A percentile compares a stretch with the other conserved stretches of the same genome.
Conservation (phyloP, 164 flowering plant species). For the Macadamia integrifolia region DNA sequence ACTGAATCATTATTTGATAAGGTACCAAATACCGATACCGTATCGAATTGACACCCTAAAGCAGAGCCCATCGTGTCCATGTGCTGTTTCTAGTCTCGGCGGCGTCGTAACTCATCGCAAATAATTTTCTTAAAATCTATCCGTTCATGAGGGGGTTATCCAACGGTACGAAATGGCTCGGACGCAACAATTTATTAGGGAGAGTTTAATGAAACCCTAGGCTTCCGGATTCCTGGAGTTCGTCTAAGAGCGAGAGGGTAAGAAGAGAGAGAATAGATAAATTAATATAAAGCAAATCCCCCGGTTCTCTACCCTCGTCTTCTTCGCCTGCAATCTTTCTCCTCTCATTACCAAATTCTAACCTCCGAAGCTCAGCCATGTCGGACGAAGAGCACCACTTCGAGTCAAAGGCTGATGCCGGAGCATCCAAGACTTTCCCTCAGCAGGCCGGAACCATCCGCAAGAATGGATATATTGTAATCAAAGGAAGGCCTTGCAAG, state of each 20-base stretch:
- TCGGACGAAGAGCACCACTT: constrained; percentile 64
- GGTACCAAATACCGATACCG: no score
- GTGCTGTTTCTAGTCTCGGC: no score
- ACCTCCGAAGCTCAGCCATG: constrained; percentile 23
- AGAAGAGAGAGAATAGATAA: neutral
- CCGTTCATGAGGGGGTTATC: neutral
- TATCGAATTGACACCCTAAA: no score
- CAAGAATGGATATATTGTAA: constrained; percentile 49
- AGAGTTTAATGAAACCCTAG: neutral
- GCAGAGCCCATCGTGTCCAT: no score
- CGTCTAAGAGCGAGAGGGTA: neutral
- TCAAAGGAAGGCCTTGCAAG: constrained; percentile 59
- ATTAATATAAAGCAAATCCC: no score
- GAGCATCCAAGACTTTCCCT: constrained; percentile 53
- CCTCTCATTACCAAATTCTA: neutral
- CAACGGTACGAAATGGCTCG: neutral
- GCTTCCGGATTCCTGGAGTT: neutral
- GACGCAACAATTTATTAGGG: constrained; percentile 2
- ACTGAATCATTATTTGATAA: no score
- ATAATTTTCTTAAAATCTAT: neutral
- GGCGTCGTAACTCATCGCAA: no score
- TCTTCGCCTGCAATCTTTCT: neutral
- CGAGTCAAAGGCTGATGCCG: constrained; percentile 50
- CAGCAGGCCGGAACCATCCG: constrained; percentile 65
- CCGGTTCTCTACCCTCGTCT: neutral